Evolutionary conservation across 1,139 yeast genomes (phyloP).

Genomic region (Fermentozyma sake): DNA sequence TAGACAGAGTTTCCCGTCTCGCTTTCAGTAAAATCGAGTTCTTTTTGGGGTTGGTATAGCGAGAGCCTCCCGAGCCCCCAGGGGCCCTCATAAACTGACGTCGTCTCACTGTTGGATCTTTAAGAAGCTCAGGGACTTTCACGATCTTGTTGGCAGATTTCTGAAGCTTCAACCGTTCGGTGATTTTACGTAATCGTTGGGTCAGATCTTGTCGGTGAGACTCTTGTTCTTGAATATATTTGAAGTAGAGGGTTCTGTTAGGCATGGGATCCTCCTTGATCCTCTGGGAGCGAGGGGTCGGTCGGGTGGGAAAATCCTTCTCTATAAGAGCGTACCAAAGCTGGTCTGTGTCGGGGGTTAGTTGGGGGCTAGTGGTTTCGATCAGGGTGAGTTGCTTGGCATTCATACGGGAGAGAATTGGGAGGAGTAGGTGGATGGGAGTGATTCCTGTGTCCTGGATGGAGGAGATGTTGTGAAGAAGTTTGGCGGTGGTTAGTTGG

Average conservation of each 20-base stretch:
- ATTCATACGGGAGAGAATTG: slow-evolving; percentile 40
- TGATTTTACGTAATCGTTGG: slow-evolving; percentile 42
- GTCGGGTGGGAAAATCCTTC: slow-evolving; percentile 49
- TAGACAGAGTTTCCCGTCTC: slow-evolving; percentile 26
- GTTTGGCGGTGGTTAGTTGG: slow-evolving; percentile 14
- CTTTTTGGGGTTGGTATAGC: slow-evolving; percentile 8
- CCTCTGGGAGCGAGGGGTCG: slow-evolving; percentile 11
- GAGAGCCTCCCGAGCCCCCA: neutral
- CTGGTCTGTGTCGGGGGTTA: slow-evolving; percentile 46
- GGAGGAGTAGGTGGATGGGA: slow-evolving; percentile 45
- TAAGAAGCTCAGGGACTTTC: slow-evolving; percentile 31
- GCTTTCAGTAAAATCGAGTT: slow-evolving; percentile 36
- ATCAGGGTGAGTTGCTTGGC: slow-evolving; percentile 43
- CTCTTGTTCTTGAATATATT: slow-evolving; percentile 41
- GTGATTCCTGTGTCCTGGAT: slow-evolving; percentile 42
- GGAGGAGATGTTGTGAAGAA: slow-evolving; percentile 16
- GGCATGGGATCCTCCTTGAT: slow-evolving; percentile 22
- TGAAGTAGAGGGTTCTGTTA: slow-evolving; percentile 37
- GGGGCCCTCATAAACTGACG: slow-evolving; percentile 7
- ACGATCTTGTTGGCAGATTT: slow-evolving; percentile 46
- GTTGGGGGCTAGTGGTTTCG: slow-evolving; percentile 40
- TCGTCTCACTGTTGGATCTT: slow-evolving; percentile 37
- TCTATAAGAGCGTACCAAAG: slow-evolving; percentile 45
- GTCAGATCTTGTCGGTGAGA: slow-evolving; percentile 48
- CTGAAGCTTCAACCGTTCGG: slow-evolving; percentile 36